Percentiles rank a stretch among this genome's conserved stretches.
phyloP scores from a whole-genome alignment of 805 yeast species.

The Wickerhamiella spandovensis region DNA sequence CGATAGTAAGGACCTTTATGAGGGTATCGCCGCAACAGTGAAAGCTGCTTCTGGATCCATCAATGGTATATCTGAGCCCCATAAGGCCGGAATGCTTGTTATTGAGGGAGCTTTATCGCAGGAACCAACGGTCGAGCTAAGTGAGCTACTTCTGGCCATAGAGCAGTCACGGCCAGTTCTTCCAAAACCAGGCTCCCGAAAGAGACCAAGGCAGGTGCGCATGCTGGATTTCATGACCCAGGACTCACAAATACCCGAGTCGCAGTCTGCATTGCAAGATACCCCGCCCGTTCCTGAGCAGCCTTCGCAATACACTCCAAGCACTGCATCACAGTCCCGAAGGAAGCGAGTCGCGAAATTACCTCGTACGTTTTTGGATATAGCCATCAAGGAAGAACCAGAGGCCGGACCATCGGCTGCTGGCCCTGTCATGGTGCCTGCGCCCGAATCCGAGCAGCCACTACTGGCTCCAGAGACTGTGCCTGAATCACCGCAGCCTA shows the following conservation, averaged over 20 bases:
- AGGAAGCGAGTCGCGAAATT: background rate
- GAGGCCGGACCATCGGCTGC: too few relatives aligned
- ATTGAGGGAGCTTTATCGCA: background rate
- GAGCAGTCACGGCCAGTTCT: background rate
- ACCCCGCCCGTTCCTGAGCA: background rate
- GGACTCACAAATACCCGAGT: background rate
- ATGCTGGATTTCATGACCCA: constrained; percentile 1
- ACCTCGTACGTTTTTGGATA: background rate
- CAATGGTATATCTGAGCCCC: background rate
- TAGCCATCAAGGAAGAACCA: background rate
- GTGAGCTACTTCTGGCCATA: background rate
- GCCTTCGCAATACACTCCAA: background rate
- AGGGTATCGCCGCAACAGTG: constrained; percentile 17
- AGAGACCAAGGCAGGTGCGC: background rate
- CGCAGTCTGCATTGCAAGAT: background rate
- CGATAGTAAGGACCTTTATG: constrained; percentile 16
- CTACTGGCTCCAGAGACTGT: too few relatives aligned
- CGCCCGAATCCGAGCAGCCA: background rate
- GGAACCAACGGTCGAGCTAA: background rate
- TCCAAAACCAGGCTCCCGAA: background rate
- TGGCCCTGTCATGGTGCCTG: too few relatives aligned
- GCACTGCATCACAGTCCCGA: background rate
- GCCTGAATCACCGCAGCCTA: too few relatives aligned
- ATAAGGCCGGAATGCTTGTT: background rate
- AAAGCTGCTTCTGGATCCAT: constrained; percentile 19